Evolutionary conservation across 345 rosid genomes (phyloP).

Genomic region (Rhizophora mangle): DNA sequence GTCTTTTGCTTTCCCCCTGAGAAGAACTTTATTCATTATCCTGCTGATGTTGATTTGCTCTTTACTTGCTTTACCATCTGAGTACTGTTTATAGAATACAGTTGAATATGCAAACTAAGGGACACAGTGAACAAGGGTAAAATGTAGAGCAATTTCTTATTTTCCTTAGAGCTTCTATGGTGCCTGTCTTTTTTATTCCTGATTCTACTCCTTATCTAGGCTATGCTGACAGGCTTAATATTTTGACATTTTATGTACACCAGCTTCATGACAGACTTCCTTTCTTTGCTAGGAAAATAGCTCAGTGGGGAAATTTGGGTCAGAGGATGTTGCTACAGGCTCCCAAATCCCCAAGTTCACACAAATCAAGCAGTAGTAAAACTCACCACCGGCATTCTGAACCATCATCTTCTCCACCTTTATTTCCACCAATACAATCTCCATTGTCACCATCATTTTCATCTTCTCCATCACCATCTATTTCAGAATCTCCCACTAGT

Average conservation of each 20-base stretch:
- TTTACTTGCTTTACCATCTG: not conserved
- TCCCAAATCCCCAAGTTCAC: conserved; percentile 16
- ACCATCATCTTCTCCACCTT: conserved; percentile 19
- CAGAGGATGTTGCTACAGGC: conserved; percentile 42
- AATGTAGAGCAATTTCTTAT: not conserved
- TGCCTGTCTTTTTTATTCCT: not conserved
- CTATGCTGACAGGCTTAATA: not conserved
- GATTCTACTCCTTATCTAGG: not conserved
- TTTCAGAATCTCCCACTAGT: conserved; percentile 24
- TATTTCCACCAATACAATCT: conserved; percentile 26
- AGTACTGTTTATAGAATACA: not conserved
- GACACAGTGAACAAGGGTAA: not conserved
- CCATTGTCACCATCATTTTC: conserved; percentile 18
- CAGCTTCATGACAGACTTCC: conserved; percentile 12
- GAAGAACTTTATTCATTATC: not conserved
- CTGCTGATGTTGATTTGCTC: no score
- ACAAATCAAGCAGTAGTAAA: conserved; percentile 8
- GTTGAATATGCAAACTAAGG: not conserved
- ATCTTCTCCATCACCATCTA: conserved; percentile 31
- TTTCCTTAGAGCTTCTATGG: not conserved
- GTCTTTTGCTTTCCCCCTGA: no score
- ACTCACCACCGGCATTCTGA: conserved; percentile 3
- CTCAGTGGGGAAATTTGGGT: conserved; percentile 24
- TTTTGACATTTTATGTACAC: not conserved
- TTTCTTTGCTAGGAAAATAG: conserved; percentile 35